A percentile compares a stretch with the other conserved stretches of the same genome.
Evolutionary conservation across 2,329 filamentous ascomycete genomes (phyloP).

Genomic region (Fusarium neocosmosporiellum): DNA sequence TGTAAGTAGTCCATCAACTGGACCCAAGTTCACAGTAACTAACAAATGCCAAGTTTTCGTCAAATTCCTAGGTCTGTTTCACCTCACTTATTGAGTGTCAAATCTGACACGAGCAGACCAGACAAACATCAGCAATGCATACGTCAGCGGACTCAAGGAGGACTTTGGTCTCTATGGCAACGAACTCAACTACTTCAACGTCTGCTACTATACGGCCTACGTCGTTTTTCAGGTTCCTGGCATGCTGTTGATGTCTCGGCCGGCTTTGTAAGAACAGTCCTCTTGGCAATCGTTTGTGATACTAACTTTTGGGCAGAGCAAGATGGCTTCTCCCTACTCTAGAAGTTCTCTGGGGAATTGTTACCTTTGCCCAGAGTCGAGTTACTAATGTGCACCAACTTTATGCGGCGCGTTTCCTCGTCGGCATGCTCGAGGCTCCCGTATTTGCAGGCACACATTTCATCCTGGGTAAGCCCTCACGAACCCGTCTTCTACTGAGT

Average conservation of each 20-base stretch:
- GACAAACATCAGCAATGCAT: slow-evolving; percentile 49
- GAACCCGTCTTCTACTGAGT: too few relatives aligned
- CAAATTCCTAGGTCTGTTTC: neutral
- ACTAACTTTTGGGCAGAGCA: neutral
- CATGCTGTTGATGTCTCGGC: slow-evolving; percentile 35
- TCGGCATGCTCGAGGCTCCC: neutral
- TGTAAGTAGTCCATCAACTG: neutral
- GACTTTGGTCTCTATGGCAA: slow-evolving; percentile 48
- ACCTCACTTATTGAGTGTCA: too few relatives aligned
- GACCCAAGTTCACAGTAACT: neutral
- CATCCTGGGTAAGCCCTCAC: neutral
- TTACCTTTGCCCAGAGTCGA: neutral
- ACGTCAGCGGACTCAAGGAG: slow-evolving; percentile 51
- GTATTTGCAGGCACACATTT: neutral
- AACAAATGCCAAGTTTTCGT: neutral
- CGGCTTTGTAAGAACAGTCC: neutral
- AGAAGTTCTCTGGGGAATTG: neutral
- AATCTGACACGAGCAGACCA: slow-evolving; percentile 22
- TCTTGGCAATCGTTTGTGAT: neutral
- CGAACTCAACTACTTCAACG: slow-evolving; percentile 41
- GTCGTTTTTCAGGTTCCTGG: slow-evolving; percentile 24
- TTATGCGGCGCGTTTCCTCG: neutral
- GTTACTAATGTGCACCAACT: neutral
- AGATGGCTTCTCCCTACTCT: neutral
- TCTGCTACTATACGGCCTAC: slow-evolving; percentile 36